Evolutionary conservation across 495 filamentous ascomycete genomes (phyloP).

Genomic region (Hyphodiscus hymeniophilus): DNA sequence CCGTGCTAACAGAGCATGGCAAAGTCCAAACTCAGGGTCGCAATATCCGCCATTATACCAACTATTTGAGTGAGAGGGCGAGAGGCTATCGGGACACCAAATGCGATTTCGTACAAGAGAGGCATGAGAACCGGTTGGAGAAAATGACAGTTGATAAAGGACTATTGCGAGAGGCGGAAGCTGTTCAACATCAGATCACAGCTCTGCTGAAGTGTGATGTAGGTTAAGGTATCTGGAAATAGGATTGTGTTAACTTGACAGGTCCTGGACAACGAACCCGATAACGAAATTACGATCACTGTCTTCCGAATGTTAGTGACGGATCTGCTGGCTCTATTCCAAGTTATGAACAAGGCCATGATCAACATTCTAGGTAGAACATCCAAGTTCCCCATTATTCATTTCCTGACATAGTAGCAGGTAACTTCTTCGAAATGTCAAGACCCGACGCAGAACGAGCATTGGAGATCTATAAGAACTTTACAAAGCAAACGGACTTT

Average conservation of each 20-base stretch:
- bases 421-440: constrained; percentile 98
- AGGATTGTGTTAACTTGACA: constrained; percentile 28
- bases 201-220: constrained; percentile 88
- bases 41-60: constrained; percentile 87
- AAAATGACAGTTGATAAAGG: constrained; percentile 88
- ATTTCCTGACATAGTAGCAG: constrained; percentile 33
- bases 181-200: constrained; percentile 80
- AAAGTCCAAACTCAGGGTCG: constrained; percentile 89
- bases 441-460: constrained; percentile 86
- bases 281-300: constrained; percentile 95
- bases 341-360: constrained; percentile 93
- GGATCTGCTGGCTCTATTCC: constrained; percentile 84
- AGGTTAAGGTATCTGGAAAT: constrained; percentile 21
- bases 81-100: constrained; percentile 74
- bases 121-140: constrained; percentile 74
- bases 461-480: constrained; percentile 85
- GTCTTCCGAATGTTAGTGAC: constrained; percentile 91
- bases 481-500: constrained; percentile 84
- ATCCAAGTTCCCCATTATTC: constrained; percentile 11
- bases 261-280: constrained; percentile 80
- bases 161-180: constrained; percentile 83
- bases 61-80: constrained; percentile 77
- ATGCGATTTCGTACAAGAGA: constrained; percentile 79
- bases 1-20: constrained; percentile 25
- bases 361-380: constrained; percentile 88